Evolutionary conservation across 345 rosid genomes (phyloP), one percentile per base, ranked within the genome.

Genomic region (Sisymbrium irio): DNA sequence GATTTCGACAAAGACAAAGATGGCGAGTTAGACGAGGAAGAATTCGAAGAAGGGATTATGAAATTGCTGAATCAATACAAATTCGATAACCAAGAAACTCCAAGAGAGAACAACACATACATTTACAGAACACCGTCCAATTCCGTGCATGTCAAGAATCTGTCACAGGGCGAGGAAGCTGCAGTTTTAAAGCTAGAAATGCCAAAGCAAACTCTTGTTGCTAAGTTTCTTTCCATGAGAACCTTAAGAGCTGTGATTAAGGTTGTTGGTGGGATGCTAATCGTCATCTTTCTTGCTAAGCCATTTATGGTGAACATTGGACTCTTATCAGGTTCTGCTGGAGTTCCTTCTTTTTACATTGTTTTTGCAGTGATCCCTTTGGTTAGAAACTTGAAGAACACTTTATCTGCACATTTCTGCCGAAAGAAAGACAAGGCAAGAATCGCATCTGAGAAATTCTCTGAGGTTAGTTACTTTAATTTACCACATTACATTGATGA

Each of bases 321-420:
- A 9, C 71, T 67, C 70, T 62, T 78, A 9, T 73, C 78, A 2
- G 35, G 62, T 25, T 54, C 78, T 9, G 65, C 46, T 25, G 81
- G 81, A 8, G 74, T 78, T 73, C 78, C 81, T 55, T 78, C 78
- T 10, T 78, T 78, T 54, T 78, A 73, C 59, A 9, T 60, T 9
- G 54, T 74, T 10, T 78, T 73, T 62, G 78, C 65, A 9, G 74
- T 78, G 40, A 68, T 78, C 15, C 77, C 81, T 55, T 68, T 78
- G 71, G 59, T 69, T 44, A 73, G 77, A 46, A 78, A 78, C 74
- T 30, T 73, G 8, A 78, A 72, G 71, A 73, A 67, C 66, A 74
- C 71, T 9, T 17, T 78, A 54, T 78, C 81, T 3, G 74, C 81
- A 6, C 78, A 73, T 35, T 73, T 67, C 20, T 67, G 78, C 56